Evolutionary conservation across 192 early-diverging fungal genomes (phyloP), one percentile per base, ranked within the genome.

Genomic region (Podila clonocystis): DNA sequence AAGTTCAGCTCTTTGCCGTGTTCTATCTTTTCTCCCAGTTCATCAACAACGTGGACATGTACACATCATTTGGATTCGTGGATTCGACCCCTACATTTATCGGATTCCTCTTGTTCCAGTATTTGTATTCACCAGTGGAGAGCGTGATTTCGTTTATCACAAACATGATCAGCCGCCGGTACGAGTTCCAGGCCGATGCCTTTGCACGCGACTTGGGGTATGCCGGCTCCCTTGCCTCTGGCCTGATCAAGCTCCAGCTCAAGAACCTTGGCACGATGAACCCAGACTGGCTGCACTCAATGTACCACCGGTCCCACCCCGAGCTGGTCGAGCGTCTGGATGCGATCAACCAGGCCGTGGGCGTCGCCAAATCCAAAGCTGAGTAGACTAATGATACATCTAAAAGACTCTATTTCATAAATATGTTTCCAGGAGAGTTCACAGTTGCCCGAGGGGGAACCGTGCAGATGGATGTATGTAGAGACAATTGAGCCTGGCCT

Each of bases 141-240:
- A 89, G 88, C 55, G 63, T 94, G 45, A 83, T 95, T 33, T 74
- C 82, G 6, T 97, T 99, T 77, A 74, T 90, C 26, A 90, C 83
- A 70, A 97, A 98, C 67, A 85, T 94, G 8, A 82, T 95, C 69
- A 94, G 94, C 31, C 88, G 97, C 33, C 84, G 89, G 68, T 89
- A 99, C 74, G 97, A 99, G 85, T 99, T 95, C 75, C 90, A 98
- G 82, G 97, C 97, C 70, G 97, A 99, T 77, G 90, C 88, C 12
- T 99, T 89, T 83, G 96, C 95, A 8, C 91, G 94, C 74, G 90
- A 92, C 58, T 85, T 97, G 9, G 97, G 96, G 0, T 96, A 93
- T 68, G 91, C 89, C 19, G 83, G 85, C 60, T 78, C 89, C 28
- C 84, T 99, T 52, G 88, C 90, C 19, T 90, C 90, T 49, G 93